Base-by-base conservation (phyloP, 192 early-diverging fungal species). In the Radiomyces spectabilis region DNA sequence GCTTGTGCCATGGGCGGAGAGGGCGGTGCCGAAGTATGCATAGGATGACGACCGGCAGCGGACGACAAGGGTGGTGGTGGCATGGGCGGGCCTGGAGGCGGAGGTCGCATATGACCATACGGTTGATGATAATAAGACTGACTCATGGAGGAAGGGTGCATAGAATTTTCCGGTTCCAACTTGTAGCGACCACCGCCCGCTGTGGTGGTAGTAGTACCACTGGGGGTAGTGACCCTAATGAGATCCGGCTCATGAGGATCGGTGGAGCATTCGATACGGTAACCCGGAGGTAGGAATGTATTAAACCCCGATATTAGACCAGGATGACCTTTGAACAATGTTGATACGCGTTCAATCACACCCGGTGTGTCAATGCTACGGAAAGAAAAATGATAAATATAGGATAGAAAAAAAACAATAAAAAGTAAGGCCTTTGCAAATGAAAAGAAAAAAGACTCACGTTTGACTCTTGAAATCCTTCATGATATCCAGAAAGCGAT, bases 401-500 rank as follows among this genome's bases (percentile, higher is more conserved):
- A 32, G 22, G 19, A 32, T 18, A 15, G 30, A 22, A 51, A 9
- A 43, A 41, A 42, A 1, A 15, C 12, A 45, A 45, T 21, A 45
- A 15, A 15, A 51, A 51, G 26, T 29, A 22, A 42, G 40, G 16
- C n/a, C 16, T 21, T 9, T 27, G 21, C 19, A 7, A 40, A 43
- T 38, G 8, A 13, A 34, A 44, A 59, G 26, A 40, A 31, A 47
- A 24, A 38, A 30, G 25, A 78, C 79, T 73, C 73, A 91, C 88
- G 71, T 78, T 64, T 96, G 93, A 59, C 89, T 88, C 71, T 98
- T 98, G 63, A 99, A 99, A 65, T 99, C 97, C 77, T 97, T 97
- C 97, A 99, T 99, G 32, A 98, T 98, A 66, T 97, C 95, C 65
- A 99, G 53, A 69, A 99, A 99, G 48, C 84, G 80, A 63, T 96